Evolutionary conservation across 2,329 filamentous ascomycete species (phyloP).

Genomic region (Thelonectria rubi): DNA sequence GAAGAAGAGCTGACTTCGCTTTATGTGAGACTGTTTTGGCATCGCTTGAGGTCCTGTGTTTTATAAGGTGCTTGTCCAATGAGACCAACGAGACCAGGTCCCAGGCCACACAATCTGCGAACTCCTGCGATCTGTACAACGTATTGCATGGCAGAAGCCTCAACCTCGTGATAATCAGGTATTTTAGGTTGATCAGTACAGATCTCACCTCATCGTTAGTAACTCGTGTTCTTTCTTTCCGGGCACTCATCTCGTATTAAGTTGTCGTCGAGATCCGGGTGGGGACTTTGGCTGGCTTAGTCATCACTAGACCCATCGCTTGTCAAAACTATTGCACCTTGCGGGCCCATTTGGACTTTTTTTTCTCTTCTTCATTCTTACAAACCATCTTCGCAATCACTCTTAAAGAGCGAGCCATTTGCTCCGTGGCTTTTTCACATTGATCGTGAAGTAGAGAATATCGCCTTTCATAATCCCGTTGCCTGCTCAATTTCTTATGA

Average conservation of each 20-base stretch:
- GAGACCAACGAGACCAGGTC: conserved; percentile 6
- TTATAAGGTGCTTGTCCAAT: conserved; percentile 6
- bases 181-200: not conserved
- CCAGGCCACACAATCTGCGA: conserved; percentile 4
- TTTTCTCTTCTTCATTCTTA: conserved; percentile 53
- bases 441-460: conserved; percentile 62
- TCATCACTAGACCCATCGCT: conserved; percentile 22
- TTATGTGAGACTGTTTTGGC: not conserved
- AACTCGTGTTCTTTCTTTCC: not conserved
- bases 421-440: conserved; percentile 55
- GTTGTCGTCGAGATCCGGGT: not conserved
- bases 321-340: conserved; percentile 27
- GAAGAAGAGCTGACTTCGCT: not conserved
- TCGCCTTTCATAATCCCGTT: conserved; percentile 69
- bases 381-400: conserved; percentile 52
- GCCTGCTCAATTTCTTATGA: conserved; percentile 56
- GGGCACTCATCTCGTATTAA: not conserved
- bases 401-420: conserved; percentile 46
- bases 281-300: conserved; percentile 29
- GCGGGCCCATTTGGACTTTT: conserved; percentile 14
- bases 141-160: not conserved
- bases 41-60: conserved; percentile 3
- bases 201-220: not conserved
- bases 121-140: conserved; percentile 8
- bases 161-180: not conserved